These are phyloP conservation scores for Yarrowia keelungensis DNA, from an alignment of 805 yeast genomes.

Conservation along the genomic window DNA sequence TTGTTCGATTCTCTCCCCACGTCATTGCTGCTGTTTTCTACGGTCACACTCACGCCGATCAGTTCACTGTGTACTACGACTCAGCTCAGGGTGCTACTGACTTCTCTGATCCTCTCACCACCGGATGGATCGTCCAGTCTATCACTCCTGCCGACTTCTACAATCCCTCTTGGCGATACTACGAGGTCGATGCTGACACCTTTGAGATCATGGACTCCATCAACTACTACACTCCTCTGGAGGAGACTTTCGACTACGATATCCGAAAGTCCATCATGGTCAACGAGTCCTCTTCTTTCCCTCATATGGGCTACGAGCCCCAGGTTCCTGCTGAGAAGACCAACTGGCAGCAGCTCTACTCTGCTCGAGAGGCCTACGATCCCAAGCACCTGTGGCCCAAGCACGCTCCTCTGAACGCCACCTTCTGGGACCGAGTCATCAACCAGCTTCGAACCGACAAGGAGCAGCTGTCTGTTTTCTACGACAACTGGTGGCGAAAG, in stretches of 20 bases:
- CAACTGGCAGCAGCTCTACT: slow-evolving; percentile 66
- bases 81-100: slow-evolving; percentile 53
- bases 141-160: slow-evolving; percentile 65
- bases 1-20: slow-evolving; percentile 71
- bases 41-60: slow-evolving; percentile 76
- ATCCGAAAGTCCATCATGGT: neutral
- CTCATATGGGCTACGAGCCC: slow-evolving; percentile 37
- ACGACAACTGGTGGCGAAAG: slow-evolving; percentile 30
- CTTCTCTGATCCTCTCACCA: slow-evolving; percentile 54
- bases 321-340: slow-evolving; percentile 52
- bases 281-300: slow-evolving; percentile 6
- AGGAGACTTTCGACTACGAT: slow-evolving; percentile 54
- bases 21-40: slow-evolving; percentile 72
- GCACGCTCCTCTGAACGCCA: slow-evolving; percentile 66
- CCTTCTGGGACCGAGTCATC: slow-evolving; percentile 62
- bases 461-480: slow-evolving; percentile 6
- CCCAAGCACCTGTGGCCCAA: slow-evolving; percentile 68
- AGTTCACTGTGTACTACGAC: slow-evolving; percentile 65
- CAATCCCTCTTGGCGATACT: slow-evolving; percentile 78
- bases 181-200: slow-evolving; percentile 66
- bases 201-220: slow-evolving; percentile 65
- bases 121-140: slow-evolving; percentile 71
- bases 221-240: slow-evolving; percentile 65
- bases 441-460: neutral
- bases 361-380: slow-evolving; percentile 50